Base-by-base conservation (phyloP, 768 basidiomycete genomes). In the Suillus clintonianus region DNA sequence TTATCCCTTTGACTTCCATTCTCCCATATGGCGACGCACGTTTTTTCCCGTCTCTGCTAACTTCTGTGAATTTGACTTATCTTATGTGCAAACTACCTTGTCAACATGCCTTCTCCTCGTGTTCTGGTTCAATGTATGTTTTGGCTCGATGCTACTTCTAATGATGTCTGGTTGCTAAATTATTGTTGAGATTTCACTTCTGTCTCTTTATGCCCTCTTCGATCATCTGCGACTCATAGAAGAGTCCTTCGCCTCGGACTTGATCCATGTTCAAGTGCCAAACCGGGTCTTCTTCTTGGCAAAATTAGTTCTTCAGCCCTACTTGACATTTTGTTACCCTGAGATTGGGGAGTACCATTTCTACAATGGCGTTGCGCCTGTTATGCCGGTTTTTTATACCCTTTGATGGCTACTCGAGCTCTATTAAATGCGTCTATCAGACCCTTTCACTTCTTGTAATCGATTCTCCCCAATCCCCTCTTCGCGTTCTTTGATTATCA, bases 381-480 rank as follows among this genome's bases (percentile, higher is more conserved):
- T 57, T 11, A 41, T 41, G 17, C 41, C 19, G 60, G 64, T 60
- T 27, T 64, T 64, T 61, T 59, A 64, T 58, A 24, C 43, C 34
- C 30, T 54, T 17, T 60, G 59, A 51, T 60, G 39, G 61, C 15
- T 51, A 42, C 53, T 56, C 5, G 3, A n/a, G 57, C 51, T 47
- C 55, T 43, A 24, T 58, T 54, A 62, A 63, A 57, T 50, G 54
- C 61, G 57, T 66, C 27, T 62, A 41, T 30, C 63, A 57, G 62
- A 65, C 63, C 67, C 66, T 68, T 68, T 72, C 65, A 64, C 63
- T 64, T 64, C 34, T 60, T 39, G 63, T 22, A 39, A 37, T 58
- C 11, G 43, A 36, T 50, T 53, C 61, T 48, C 60, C 65, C 48
- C 59, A 41, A 58, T 48, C 48, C 39, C 47, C 34, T 58, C 65